Evolutionary conservation across 2,329 filamentous ascomycete genomes (phyloP).

Genomic region (Torrubiellomyces zombiae): DNA sequence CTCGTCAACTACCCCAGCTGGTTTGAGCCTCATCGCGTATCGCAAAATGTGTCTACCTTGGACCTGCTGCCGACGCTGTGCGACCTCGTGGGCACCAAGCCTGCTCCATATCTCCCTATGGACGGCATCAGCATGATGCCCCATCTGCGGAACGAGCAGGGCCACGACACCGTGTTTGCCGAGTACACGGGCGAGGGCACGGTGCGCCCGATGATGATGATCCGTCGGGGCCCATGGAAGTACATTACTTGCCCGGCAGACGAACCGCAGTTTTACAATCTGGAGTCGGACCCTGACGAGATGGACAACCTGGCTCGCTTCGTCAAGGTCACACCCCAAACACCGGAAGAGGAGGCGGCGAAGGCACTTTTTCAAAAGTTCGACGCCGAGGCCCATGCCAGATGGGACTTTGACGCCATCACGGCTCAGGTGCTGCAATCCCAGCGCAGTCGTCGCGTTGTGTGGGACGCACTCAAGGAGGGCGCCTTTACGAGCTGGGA

Average conservation of each 20-base stretch:
- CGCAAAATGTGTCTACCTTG: slow-evolving; percentile 76
- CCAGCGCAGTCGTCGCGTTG: slow-evolving; percentile 63
- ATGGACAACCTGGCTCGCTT: slow-evolving; percentile 51
- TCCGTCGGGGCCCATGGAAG: slow-evolving; percentile 77
- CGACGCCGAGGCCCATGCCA: slow-evolving; percentile 51
- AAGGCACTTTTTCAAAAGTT: slow-evolving; percentile 46
- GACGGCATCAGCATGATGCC: slow-evolving; percentile 70
- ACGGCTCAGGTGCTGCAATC: slow-evolving; percentile 57
- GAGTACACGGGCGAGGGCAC: slow-evolving; percentile 94
- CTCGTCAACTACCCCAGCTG: slow-evolving; percentile 64
- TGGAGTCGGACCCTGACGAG: slow-evolving; percentile 59
- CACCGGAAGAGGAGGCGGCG: slow-evolving; percentile 27
- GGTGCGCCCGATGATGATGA: slow-evolving; percentile 83
- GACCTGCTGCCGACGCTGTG: slow-evolving; percentile 82
- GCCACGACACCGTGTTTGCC: slow-evolving; percentile 75
- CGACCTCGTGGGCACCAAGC: slow-evolving; percentile 58
- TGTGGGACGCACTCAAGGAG: slow-evolving; percentile 63
- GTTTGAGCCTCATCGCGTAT: slow-evolving; percentile 60
- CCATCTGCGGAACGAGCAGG: slow-evolving; percentile 49
- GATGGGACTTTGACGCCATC: slow-evolving; percentile 71
- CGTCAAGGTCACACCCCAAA: slow-evolving; percentile 20
- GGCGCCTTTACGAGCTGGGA: slow-evolving; percentile 75
- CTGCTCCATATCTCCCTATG: slow-evolving; percentile 58
- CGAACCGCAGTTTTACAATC: slow-evolving; percentile 69
- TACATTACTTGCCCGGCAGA: slow-evolving; percentile 77